Conservation (phyloP, 2,329 filamentous ascomycete species). For the Aspergillus ibericus region DNA sequence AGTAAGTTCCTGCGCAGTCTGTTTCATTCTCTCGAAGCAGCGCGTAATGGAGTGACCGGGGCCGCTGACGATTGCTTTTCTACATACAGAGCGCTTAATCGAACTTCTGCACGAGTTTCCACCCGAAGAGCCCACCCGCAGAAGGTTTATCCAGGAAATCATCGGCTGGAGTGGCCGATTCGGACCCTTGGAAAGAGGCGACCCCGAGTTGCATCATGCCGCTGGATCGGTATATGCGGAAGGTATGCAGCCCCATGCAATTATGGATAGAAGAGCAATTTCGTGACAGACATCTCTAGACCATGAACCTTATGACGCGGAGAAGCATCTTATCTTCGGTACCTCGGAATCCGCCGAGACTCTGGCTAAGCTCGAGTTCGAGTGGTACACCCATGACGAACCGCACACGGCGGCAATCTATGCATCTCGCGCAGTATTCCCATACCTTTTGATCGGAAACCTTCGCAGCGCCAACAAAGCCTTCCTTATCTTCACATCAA, state of each 20-base stretch:
- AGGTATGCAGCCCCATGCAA: slow-evolving; percentile 41
- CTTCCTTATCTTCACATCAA: slow-evolving; percentile 72
- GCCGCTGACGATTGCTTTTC: not conserved
- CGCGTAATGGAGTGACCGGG: not conserved
- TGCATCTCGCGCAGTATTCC: slow-evolving; percentile 80
- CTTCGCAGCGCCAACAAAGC: slow-evolving; percentile 83
- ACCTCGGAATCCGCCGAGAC: slow-evolving; percentile 83
- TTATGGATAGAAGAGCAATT: not conserved
- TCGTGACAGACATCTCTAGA: slow-evolving; percentile 51
- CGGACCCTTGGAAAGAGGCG: slow-evolving; percentile 85
- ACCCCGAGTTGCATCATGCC: slow-evolving; percentile 92
- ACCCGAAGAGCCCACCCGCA: slow-evolving; percentile 80
- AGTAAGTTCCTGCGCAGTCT: slow-evolving; percentile 25
- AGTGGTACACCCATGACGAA: slow-evolving; percentile 89
- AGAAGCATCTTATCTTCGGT: slow-evolving; percentile 83
- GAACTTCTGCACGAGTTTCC: slow-evolving; percentile 79
- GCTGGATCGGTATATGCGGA: slow-evolving; percentile 86
- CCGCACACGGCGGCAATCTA: slow-evolving; percentile 85
- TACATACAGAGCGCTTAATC: slow-evolving; percentile 60
- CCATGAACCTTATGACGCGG: slow-evolving; percentile 88
- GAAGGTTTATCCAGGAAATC: slow-evolving; percentile 86
- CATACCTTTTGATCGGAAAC: slow-evolving; percentile 88
- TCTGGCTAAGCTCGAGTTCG: slow-evolving; percentile 80
- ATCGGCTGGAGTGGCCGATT: slow-evolving; percentile 83
- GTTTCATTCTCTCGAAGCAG: not conserved